Conservation (phyloP, 2,329 filamentous ascomycete species). For the Huntiella abstrusa region DNA sequence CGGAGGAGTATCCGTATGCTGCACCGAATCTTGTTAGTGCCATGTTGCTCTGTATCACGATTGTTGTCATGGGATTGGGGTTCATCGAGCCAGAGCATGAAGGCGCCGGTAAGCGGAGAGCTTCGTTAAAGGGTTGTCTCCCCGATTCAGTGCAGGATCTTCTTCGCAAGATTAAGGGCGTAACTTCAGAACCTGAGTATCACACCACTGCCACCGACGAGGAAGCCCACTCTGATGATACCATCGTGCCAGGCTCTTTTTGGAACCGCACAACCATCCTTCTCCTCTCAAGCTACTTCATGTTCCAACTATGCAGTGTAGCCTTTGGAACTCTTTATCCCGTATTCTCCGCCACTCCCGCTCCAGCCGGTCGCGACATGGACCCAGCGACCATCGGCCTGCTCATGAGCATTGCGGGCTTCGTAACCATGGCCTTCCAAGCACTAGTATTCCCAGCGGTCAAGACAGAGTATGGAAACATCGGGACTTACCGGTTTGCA, state of each 20-base stretch:
- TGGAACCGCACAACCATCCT: constrained; percentile 48
- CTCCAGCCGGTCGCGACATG: constrained; percentile 60
- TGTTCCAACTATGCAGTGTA: constrained; percentile 88
- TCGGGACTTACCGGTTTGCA: constrained; percentile 62
- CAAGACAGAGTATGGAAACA: constrained; percentile 64
- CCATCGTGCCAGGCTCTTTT: neutral
- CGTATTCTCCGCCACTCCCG: constrained; percentile 62
- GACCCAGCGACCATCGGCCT: constrained; percentile 67
- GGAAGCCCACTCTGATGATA: neutral
- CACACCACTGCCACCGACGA: neutral
- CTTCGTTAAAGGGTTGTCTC: neutral
- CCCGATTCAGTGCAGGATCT: neutral
- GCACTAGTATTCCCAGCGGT: constrained; percentile 65
- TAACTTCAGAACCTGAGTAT: neutral
- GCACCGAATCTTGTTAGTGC: constrained; percentile 68
- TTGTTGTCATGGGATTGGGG: constrained; percentile 58
- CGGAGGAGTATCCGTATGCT: constrained; percentile 58
- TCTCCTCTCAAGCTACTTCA: constrained; percentile 67
- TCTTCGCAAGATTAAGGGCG: neutral
- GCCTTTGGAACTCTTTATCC: constrained; percentile 92
- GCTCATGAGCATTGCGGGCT: constrained; percentile 64
- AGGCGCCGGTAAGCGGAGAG: neutral
- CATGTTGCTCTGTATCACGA: constrained; percentile 48
- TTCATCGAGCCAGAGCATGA: constrained; percentile 52
- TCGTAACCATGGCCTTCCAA: constrained; percentile 79